Base-by-base conservation (phyloP, 129 eudicot species). In the Flaveria linearis region DNA sequence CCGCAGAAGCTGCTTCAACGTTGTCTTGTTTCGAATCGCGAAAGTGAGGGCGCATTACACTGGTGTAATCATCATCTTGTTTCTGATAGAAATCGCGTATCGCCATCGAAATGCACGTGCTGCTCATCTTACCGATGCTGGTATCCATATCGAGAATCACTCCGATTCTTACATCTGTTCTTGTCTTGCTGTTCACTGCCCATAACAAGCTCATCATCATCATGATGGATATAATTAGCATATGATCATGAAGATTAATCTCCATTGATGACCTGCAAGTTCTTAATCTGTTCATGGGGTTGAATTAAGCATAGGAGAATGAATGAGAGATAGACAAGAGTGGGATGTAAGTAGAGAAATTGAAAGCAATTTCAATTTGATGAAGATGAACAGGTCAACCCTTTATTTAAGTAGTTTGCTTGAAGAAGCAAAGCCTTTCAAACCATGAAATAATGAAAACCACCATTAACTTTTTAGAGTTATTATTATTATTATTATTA, bases 21-120 rank as follows among this genome's bases (percentile, higher is more conserved):
- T 63, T 63, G 46, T 63, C 46, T 63, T 63, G 69, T 15, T 63
- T 63, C 23, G 69, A 63, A 63, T 63, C 69, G 0, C 69, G 69
- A 33, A 28, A 33, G 46, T 28, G 45, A 30, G 43, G 69, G 22
- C 22, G 20, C 22, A 63, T 63, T 6, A 30, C 12, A 2, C 22
- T 63, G 12, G 69, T 15, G 46, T 14, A 63, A 36, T 63, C 10
- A 36, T 63, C 10, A 43, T 30, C 8, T 5, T 30, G 23, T 5
- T 13, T 26, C 0, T 14, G 46, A 9, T 63, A 63, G 69, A 63
- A 63, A 28, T 63, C 69, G 22, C 1, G 10, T 63, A 15, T 63
- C 1, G 69, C 69, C 22, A 63, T 63, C 30, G 46, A 63, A 28
- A 63, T 63, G 46, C 69, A 63, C 11, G 46, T 63, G 20, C 2